phyloP scores from a whole-genome alignment of 2,329 filamentous ascomycete species.

The Clonostachys byssicola region DNA sequence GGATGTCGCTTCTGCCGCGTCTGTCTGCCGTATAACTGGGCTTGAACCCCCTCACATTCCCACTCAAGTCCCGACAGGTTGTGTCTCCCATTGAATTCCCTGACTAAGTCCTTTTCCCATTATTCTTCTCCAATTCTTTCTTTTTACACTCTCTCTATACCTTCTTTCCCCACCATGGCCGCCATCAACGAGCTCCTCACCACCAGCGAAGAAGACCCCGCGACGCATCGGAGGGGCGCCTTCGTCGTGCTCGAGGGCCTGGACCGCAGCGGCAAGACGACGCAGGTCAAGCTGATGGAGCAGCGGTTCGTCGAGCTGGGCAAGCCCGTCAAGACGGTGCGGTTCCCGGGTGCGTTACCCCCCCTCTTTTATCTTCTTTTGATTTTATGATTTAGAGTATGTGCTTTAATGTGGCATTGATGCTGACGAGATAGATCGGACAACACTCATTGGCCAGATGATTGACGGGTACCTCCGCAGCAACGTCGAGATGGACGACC shows the following conservation, averaged over 20 bases:
- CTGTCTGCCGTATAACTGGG: too few species aligned
- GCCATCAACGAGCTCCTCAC: too few species aligned
- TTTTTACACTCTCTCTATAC: too few species aligned
- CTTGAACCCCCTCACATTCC: too few species aligned
- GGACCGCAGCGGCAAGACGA: conserved; percentile 88
- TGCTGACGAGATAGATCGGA: conserved; percentile 54
- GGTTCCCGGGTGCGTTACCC: conserved; percentile 45
- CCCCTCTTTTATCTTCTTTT: background rate
- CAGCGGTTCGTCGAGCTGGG: conserved; percentile 45
- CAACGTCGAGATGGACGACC: conserved; percentile 72
- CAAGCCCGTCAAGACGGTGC: conserved; percentile 44
- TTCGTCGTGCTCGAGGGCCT: conserved; percentile 85
- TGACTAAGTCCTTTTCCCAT: too few species aligned
- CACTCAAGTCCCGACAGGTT: too few species aligned
- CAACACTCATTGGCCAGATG: conserved; percentile 80
- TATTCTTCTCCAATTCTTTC: too few species aligned
- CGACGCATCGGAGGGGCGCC: conserved; percentile 41
- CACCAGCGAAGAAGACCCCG: too few species aligned
- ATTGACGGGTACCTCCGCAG: conserved; percentile 80
- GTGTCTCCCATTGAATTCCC: too few species aligned
- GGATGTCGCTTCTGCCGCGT: too few species aligned
- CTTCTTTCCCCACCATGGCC: too few species aligned
- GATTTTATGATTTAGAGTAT: background rate
- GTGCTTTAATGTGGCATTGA: background rate
- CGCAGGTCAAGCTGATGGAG: conserved; percentile 72